Percentiles rank a stretch among this genome's conserved stretches.
Conservation (phyloP, 306 rosid species). For the Rosa persica region DNA sequence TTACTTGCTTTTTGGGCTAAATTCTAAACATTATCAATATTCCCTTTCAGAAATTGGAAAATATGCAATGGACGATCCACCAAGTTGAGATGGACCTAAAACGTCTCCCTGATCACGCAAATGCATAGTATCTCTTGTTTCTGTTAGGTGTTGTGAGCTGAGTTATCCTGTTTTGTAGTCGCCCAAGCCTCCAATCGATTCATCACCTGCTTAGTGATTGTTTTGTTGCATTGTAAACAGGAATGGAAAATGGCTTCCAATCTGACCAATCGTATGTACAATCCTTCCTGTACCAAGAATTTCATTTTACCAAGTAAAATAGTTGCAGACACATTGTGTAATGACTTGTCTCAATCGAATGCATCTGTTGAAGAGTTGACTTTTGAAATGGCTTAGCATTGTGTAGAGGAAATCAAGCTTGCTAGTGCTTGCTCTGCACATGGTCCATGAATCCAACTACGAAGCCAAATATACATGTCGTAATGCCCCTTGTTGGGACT, state of each 20-base stretch:
- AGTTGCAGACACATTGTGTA: neutral
- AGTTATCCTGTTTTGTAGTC: neutral
- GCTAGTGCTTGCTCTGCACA: neutral
- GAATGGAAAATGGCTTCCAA: neutral
- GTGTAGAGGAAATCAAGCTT: neutral
- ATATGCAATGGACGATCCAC: slow-evolving; percentile 90
- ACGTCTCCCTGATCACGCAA: slow-evolving; percentile 59
- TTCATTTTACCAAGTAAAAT: neutral
- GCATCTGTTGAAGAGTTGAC: neutral
- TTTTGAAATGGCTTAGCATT: neutral
- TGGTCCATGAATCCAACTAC: slow-evolving; percentile 8
- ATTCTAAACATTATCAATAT: slow-evolving; percentile 5
- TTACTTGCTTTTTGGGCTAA: neutral
- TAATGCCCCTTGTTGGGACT: slow-evolving; percentile 51
- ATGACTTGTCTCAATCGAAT: too few relatives aligned
- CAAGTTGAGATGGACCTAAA: slow-evolving; percentile 86
- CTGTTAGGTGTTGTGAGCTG: neutral
- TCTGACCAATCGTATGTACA: neutral
- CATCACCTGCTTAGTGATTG: neutral
- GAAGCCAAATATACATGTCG: slow-evolving; percentile 56
- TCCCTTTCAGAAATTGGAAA: slow-evolving; percentile 72
- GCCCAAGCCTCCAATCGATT: neutral
- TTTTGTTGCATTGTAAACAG: neutral
- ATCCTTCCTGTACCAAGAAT: neutral
- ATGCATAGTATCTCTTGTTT: slow-evolving; percentile 28